These are phyloP conservation scores for Penicillium atrosanguineum DNA, from an alignment of 495 filamentous ascomycete species.

Conservation along the genomic window DNA sequence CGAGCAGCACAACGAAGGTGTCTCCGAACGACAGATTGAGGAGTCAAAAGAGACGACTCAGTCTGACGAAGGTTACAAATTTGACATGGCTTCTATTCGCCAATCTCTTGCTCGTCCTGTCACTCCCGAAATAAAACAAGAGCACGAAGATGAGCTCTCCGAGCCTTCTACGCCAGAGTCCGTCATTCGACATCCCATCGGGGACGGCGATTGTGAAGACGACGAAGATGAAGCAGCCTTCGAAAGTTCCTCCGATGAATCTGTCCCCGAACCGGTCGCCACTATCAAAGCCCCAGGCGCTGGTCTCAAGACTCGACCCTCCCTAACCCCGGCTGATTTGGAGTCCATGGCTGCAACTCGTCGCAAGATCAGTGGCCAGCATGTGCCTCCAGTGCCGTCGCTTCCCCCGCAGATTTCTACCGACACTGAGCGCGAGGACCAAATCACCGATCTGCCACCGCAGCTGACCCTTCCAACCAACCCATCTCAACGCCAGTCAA, in stretches of 20 bases:
- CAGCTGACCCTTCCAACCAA: conserved; percentile 19
- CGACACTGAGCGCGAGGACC: conserved; percentile 36
- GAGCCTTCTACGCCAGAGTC: conserved; percentile 85
- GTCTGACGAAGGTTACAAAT: conserved; percentile 15
- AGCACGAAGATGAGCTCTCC: conserved; percentile 33
- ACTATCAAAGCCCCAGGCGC: conserved; percentile 89
- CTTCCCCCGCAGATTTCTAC: conserved; percentile 34
- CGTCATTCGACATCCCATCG: conserved; percentile 77
- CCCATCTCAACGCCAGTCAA: conserved; percentile 44
- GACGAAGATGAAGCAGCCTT: conserved; percentile 28
- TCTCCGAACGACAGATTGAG: background rate
- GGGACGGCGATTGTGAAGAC: conserved; percentile 33
- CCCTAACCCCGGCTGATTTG: conserved; percentile 80
- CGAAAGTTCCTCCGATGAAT: conserved; percentile 35
- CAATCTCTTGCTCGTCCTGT: conserved; percentile 55
- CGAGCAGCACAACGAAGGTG: background rate
- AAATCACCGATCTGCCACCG: conserved; percentile 8
- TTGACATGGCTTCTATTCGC: conserved; percentile 49
- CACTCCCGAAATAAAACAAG: conserved; percentile 60
- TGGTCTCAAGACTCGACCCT: conserved; percentile 86
- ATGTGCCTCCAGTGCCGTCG: conserved; percentile 58
- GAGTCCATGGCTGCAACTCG: conserved; percentile 84
- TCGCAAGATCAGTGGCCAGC: conserved; percentile 74
- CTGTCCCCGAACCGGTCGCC: conserved; percentile 78
- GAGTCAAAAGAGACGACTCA: background rate